A percentile compares a stretch with the other conserved stretches of the same genome.
Evolutionary conservation across 108 stramenopile genomes (phyloP).

Genomic region (Nitzschia palea): DNA sequence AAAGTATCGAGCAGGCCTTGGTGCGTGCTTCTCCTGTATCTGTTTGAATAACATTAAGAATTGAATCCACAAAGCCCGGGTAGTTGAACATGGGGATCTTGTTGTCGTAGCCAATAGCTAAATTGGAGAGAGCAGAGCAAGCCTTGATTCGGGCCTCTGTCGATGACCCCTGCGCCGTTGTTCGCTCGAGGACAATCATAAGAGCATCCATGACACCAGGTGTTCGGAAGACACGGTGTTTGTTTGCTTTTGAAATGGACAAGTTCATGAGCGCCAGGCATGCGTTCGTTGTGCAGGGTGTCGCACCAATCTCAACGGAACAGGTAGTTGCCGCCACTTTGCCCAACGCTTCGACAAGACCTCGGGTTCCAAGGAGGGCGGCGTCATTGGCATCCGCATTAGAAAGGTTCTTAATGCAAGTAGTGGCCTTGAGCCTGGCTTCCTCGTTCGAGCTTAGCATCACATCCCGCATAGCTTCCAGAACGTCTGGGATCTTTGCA

Average conservation of each 20-base stretch:
- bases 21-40: conserved; percentile 86
- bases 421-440: conserved; percentile 88
- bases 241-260: conserved; percentile 86
- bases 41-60: conserved; percentile 82
- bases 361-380: conserved; percentile 76
- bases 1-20: conserved; percentile 89
- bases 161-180: conserved; percentile 54
- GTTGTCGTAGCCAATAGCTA: conserved; percentile 92
- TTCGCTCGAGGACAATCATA: conserved; percentile 82
- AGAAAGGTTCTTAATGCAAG: conserved; percentile 87
- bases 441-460: conserved; percentile 75
- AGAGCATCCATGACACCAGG: conserved; percentile 90
- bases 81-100: conserved; percentile 93
- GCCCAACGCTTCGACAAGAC: conserved; percentile 80
- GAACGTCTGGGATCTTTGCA: conserved; percentile 66
- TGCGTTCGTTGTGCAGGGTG: conserved; percentile 85
- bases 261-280: conserved; percentile 89
- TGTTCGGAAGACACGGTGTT: conserved; percentile 85
- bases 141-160: conserved; percentile 89
- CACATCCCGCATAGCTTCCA: conserved; percentile 87
- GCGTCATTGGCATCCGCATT: conserved; percentile 91
- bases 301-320: conserved; percentile 64
- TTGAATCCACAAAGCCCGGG: conserved; percentile 86
- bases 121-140: conserved; percentile 85
- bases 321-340: conserved; percentile 77